These are phyloP conservation scores for Pseudocercospora musae DNA, from an alignment of 2,329 filamentous ascomycete genomes.

Conservation along the genomic window DNA sequence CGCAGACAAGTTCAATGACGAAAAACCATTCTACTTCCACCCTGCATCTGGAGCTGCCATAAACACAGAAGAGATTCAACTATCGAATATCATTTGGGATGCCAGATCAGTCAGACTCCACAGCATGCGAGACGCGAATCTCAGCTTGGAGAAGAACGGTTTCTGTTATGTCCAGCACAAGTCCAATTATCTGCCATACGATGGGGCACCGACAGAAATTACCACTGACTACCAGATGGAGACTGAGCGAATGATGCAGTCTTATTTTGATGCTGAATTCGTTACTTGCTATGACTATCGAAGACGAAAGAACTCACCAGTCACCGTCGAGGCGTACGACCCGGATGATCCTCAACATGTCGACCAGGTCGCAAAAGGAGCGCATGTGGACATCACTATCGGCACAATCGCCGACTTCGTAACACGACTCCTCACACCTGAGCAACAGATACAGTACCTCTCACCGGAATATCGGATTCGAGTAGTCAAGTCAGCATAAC, in stretches of 20 bases:
- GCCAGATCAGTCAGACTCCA: background rate
- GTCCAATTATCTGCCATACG: background rate
- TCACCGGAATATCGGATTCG: background rate
- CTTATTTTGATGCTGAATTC: background rate
- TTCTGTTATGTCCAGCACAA: background rate
- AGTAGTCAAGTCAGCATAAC: too few relatives aligned
- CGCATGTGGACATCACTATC: background rate
- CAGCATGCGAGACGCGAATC: background rate
- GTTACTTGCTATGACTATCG: background rate
- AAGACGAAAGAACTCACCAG: background rate
- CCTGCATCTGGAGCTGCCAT: slow-evolving; percentile 1
- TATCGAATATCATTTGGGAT: background rate
- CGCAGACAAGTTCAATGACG: background rate
- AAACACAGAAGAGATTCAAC: background rate
- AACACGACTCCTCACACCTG: background rate
- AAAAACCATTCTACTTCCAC: slow-evolving; percentile 2
- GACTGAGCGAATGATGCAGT: background rate
- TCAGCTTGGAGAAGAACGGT: background rate
- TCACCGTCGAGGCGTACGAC: slow-evolving; percentile 1
- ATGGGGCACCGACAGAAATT: background rate
- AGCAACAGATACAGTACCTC: background rate
- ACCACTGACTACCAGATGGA: background rate
- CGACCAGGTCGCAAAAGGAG: background rate
- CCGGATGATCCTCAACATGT: slow-evolving; percentile 1
- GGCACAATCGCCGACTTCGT: background rate